Evolutionary conservation across 1,139 yeast genomes (phyloP), one percentile per base, ranked within the genome.

Genomic region (Martiniozyma asiatica): DNA sequence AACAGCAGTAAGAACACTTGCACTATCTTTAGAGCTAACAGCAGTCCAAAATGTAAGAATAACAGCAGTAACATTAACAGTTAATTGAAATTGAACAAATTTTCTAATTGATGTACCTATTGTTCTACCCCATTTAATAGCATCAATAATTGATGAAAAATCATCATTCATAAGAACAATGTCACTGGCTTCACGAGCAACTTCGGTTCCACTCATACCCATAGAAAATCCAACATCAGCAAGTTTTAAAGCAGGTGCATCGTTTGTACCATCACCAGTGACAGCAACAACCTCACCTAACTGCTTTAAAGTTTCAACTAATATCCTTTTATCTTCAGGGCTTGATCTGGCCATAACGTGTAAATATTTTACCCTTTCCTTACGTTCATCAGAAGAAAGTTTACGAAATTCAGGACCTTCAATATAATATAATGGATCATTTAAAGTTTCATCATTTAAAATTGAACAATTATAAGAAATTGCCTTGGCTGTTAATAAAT

Each of bases 81-180:
- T 89, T 45, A 89, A 65, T 57, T 89, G 98, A 56, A 89, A 89
- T 58, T 87, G 98, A 51, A 89, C 76, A 50, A 89, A 89, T 55
- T 89, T 89, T 55, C 85, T 84, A 50, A 89, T 93, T 2, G 97
- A 85, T 21, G 79, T 77, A 13, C 94, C 80, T 38, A 92, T 98
- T 32, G 97, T 87, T 55, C 99, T 73, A 35, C 99, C 99, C 98
- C 98, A 92, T 58, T 84, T 82, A 49, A 89, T 82, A n/a, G 98
- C 99, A 55, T 84, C 84, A 30, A 89, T 97, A 53, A 89, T 89
- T 34, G 93, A 89, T 8, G 87, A 67, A 50, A 89, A 89, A 59
- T 89, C 94, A 58, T 89, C 98, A 22, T 93, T 85, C 93, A 84
- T 84, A 46, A 84, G 65, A 43, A 84, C 81, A 45, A 84, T 84